Percentiles rank a stretch among this genome's conserved stretches.
Evolutionary conservation across 345 rosid genomes (phyloP).

Genomic region (Eucalyptus decipiens): DNA sequence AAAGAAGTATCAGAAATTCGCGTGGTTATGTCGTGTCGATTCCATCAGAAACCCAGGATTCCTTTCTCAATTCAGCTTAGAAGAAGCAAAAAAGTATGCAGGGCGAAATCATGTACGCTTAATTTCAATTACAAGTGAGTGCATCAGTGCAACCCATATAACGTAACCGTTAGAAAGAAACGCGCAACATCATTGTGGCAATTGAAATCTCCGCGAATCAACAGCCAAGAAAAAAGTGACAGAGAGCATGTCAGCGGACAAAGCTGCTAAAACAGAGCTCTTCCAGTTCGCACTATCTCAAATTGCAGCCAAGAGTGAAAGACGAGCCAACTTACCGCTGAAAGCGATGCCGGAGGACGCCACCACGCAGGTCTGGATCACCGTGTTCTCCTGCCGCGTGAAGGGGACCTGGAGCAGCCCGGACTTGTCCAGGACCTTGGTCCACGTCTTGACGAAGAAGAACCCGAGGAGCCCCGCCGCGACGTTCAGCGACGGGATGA

Average conservation of each 20-base stretch:
- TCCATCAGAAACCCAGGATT: neutral
- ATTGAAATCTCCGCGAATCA: too few species aligned
- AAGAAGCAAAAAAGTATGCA: neutral
- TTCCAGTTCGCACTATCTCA: neutral
- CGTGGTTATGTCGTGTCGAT: neutral
- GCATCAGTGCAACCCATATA: too few species aligned
- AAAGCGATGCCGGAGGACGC: constrained; percentile 7
- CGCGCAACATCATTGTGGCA: too few species aligned
- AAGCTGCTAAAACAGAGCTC: neutral
- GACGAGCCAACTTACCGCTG: neutral
- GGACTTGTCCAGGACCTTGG: neutral
- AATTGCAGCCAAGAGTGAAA: neutral
- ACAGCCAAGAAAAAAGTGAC: too few species aligned
- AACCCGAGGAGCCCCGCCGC: constrained; percentile 8
- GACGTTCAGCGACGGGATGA: constrained; percentile 4
- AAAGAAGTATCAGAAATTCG: neutral
- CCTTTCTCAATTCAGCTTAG: neutral
- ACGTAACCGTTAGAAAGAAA: too few species aligned
- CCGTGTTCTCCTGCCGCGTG: constrained; percentile 14
- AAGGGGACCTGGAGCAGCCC: constrained; percentile 3
- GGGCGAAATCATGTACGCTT: too few species aligned
- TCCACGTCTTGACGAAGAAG: constrained; percentile 7
- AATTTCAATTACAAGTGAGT: too few species aligned
- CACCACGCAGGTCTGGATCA: constrained; percentile 12
- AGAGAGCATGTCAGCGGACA: neutral